Conservation (phyloP, 495 filamentous ascomycete species). For the Neurospora tetrasperma region DNA sequence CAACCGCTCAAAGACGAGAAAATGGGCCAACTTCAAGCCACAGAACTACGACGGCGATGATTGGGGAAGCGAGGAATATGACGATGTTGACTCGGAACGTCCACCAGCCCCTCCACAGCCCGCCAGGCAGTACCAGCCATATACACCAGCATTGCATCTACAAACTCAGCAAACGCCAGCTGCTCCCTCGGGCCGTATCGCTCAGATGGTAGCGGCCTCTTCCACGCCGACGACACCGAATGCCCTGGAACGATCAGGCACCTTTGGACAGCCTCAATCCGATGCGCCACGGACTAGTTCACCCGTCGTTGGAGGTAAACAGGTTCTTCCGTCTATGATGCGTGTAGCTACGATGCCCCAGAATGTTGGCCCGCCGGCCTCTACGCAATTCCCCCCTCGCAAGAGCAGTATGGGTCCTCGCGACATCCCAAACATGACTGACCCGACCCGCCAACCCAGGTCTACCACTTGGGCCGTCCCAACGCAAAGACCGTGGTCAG, state of each 20-base stretch:
- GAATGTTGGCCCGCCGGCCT: constrained; percentile 15
- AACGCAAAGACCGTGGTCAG: constrained; percentile 21
- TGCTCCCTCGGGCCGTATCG: neutral
- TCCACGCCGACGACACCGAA: neutral
- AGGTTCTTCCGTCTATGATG: neutral
- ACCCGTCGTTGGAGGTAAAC: neutral
- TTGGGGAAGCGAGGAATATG: constrained; percentile 81
- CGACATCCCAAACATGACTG: constrained; percentile 20
- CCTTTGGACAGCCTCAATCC: neutral
- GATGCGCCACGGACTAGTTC: neutral
- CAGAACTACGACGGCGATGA: constrained; percentile 87
- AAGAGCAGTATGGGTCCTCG: constrained; percentile 50
- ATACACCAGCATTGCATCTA: constrained; percentile 11
- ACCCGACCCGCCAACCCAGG: constrained; percentile 9
- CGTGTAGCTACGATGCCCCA: constrained; percentile 13
- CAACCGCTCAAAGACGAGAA: constrained; percentile 81
- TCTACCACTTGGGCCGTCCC: constrained; percentile 15
- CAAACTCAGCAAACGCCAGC: constrained; percentile 11
- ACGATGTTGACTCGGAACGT: constrained; percentile 41
- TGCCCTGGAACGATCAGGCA: neutral
- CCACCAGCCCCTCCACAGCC: constrained; percentile 31
- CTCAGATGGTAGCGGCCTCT: neutral
- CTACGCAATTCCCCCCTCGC: constrained; percentile 41
- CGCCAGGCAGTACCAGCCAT: constrained; percentile 14
- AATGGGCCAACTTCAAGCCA: constrained; percentile 87